A percentile compares a stretch with the other conserved stretches of the same genome.
These are phyloP conservation scores for Stenocarpella maydis DNA, from an alignment of 2,329 filamentous ascomycete species.

Conservation along the genomic window DNA sequence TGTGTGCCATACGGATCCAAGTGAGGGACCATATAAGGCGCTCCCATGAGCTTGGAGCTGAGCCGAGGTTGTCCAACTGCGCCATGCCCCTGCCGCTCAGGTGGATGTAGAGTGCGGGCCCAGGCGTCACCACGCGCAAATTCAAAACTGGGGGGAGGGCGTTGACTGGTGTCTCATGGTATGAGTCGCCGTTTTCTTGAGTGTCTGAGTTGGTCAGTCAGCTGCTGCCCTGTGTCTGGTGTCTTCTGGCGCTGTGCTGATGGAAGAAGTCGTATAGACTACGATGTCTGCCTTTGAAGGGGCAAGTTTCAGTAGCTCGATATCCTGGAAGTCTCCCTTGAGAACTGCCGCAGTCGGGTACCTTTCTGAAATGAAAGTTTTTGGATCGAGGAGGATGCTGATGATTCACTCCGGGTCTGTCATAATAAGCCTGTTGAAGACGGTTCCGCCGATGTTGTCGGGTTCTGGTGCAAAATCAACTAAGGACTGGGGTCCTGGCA, in stretches of 20 bases:
- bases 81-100: slow-evolving; percentile 1
- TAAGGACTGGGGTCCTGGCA: too few species aligned
- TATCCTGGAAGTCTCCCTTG: neutral
- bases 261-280: neutral
- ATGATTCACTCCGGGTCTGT: neutral
- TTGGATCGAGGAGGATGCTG: neutral
- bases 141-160: neutral
- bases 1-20: too few species aligned
- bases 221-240: neutral
- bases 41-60: too few species aligned
- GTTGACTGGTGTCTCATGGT: neutral
- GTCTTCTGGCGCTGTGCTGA: neutral
- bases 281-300: slow-evolving; percentile 3
- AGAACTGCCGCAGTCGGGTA: neutral
- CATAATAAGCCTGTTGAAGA: neutral
- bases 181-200: slow-evolving; percentile 8
- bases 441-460: slow-evolving; percentile 2
- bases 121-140: neutral
- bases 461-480: neutral
- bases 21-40: too few species aligned
- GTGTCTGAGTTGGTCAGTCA: neutral
- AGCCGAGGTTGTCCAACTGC: neutral
- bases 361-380: neutral
- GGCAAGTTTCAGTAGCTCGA: neutral
- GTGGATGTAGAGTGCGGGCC: slow-evolving; percentile 7